Evolutionary conservation across 495 filamentous ascomycete genomes (phyloP), one percentile per base, ranked within the genome.

Genomic region (Penicillium desertorum): DNA sequence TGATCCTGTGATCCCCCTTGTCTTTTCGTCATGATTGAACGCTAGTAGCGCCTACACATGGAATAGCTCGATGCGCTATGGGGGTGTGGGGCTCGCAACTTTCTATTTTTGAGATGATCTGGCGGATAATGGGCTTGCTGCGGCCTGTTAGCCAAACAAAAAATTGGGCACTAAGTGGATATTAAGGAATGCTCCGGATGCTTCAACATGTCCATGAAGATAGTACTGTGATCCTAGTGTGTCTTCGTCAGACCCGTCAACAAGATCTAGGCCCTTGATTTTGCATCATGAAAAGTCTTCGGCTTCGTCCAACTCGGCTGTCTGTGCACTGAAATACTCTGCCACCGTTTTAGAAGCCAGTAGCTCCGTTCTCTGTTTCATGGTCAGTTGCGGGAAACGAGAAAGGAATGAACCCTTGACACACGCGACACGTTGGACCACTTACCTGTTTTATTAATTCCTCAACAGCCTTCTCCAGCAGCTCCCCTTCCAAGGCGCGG

Each of bases 371-470:
- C 69, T 76, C 79, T 80, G 57, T 37, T 8, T 25, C 32, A 46
- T 46, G 3, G 49, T 43, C 11, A 59, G 69, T 51, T 62, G 62
- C 16, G 5, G n/a, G 6, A 25, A 25, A 23, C 39, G 0, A 19
- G 8, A 29, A 37, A 19, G 10, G 36, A 27, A n/a, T 6, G 17
- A 12, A 5, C 17, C 39, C 20, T 8, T 29, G 23, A 52, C 23
- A 42, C 22, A 19, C 8, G 27, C 25, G 7, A n/a, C 6, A 43
- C 10, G 17, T 25, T 5, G 44, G 4, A 54, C 19, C 5, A 62
- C 71, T 75, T 76, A 91, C 89, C 84, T 89, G 75, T 34, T 79
- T 68, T 57, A 85, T 81, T 29, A 93, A 73, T 32, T 76, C 66
- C 36, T 77, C 63, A 37, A 81, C 72, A 6, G 76, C 81, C 52